Conservation (phyloP, 225 moss, liverwort and hornwort genomes). For the Bryum argenteum region DNA sequence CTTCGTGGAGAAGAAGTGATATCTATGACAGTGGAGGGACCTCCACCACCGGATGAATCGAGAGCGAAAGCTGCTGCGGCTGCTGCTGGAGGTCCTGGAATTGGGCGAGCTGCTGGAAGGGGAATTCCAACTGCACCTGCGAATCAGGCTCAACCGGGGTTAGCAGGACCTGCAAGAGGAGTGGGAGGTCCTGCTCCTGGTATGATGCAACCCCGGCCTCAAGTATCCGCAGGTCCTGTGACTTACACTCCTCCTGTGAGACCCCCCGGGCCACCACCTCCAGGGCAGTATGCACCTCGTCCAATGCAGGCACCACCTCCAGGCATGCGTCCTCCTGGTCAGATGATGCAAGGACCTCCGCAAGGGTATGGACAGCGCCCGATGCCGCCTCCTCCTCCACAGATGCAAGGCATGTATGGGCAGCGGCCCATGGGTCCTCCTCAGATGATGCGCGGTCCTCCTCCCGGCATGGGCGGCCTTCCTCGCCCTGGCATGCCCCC, state of each 20-base stretch:
- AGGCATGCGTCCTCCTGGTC: slow-evolving; percentile 82
- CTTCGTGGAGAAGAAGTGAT: slow-evolving; percentile 96
- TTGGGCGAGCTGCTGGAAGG: slow-evolving; percentile 93
- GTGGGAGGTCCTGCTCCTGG: slow-evolving; percentile 95
- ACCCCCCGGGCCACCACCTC: slow-evolving; percentile 80
- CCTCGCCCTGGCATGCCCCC: slow-evolving; percentile 95
- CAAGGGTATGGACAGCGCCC: slow-evolving; percentile 60
- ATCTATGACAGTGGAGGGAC: slow-evolving; percentile 97
- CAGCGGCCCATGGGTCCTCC: slow-evolving; percentile 88
- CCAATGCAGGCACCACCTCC: slow-evolving; percentile 65
- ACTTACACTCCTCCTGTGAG: slow-evolving; percentile 76
- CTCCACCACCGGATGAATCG: slow-evolving; percentile 94
- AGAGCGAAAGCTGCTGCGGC: slow-evolving; percentile 86
- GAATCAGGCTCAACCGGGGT: slow-evolving; percentile 90
- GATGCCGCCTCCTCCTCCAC: slow-evolving; percentile 73
- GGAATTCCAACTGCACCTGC: slow-evolving; percentile 89
- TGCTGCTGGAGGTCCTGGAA: slow-evolving; percentile 82
- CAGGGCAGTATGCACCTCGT: slow-evolving; percentile 75
- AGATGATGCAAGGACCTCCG: slow-evolving; percentile 63
- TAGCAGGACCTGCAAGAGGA: slow-evolving; percentile 87
- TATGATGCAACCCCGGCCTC: slow-evolving; percentile 99
- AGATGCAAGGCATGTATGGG: slow-evolving; percentile 80
- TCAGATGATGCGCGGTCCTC: slow-evolving; percentile 98
- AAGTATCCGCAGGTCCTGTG: slow-evolving; percentile 88
- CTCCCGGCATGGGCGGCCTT: slow-evolving; percentile 83